Conservation (phyloP, 179 eudicot species). For the Beta macrorhiza region DNA sequence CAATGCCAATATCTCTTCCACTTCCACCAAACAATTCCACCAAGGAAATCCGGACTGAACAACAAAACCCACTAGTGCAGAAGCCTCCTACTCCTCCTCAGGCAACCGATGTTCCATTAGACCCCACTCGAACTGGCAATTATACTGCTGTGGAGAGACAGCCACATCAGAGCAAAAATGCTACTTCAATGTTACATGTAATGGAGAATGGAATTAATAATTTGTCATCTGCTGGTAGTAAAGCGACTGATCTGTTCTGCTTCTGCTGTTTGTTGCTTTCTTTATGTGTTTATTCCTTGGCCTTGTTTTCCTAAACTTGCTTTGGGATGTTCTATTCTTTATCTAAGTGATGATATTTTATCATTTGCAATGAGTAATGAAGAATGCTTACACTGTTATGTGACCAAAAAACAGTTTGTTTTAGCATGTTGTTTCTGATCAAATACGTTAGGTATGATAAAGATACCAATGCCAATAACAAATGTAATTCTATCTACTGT, state of each 20-base stretch:
- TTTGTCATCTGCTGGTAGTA: slow-evolving; percentile 14
- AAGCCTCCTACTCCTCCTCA: slow-evolving; percentile 22
- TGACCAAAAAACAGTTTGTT: too few species aligned
- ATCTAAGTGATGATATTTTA: background rate
- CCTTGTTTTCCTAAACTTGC: slow-evolving; percentile 1
- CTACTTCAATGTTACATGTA: slow-evolving; percentile 25
- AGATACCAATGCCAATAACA: too few species aligned
- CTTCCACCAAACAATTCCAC: slow-evolving; percentile 27
- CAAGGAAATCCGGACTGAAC: slow-evolving; percentile 9
- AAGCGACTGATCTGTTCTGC: background rate
- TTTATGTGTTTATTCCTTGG: slow-evolving; percentile 23
- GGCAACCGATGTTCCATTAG: background rate
- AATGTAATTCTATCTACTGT: too few species aligned
- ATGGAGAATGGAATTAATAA: slow-evolving; percentile 18
- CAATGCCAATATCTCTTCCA: slow-evolving; percentile 38
- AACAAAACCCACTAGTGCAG: slow-evolving; percentile 16
- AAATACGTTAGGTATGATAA: too few species aligned
- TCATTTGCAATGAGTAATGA: background rate
- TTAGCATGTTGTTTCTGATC: too few species aligned
- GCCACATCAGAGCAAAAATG: slow-evolving; percentile 12
- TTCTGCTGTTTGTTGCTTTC: slow-evolving; percentile 24
- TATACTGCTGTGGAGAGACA: slow-evolving; percentile 5
- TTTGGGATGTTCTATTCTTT: background rate
- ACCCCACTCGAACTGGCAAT: slow-evolving; percentile 10
- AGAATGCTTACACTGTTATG: background rate